These are phyloP conservation scores for Globisporangium takayamanum DNA, from an alignment of 352 stramenopile species.

Conservation along the genomic window DNA sequence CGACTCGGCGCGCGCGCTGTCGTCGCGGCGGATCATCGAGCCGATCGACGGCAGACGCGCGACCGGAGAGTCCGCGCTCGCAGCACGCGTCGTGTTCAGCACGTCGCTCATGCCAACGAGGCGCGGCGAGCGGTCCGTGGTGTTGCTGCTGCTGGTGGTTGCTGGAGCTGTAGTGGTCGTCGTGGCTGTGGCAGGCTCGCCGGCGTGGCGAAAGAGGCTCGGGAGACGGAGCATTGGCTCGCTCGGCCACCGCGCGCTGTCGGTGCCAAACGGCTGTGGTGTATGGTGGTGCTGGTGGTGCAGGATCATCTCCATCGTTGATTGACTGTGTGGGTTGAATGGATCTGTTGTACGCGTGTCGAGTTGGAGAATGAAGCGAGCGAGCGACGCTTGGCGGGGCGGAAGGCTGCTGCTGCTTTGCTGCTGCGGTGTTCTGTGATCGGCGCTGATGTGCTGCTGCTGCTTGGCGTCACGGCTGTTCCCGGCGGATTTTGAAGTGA, in stretches of 20 bases:
- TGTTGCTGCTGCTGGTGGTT: slow-evolving; percentile 3
- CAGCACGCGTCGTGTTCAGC: slow-evolving; percentile 25
- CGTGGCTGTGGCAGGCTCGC: not conserved
- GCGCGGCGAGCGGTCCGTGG: slow-evolving; percentile 34
- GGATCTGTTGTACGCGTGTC: slow-evolving; percentile 7
- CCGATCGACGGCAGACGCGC: slow-evolving; percentile 57
- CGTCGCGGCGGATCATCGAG: slow-evolving; percentile 57
- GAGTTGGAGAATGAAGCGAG: slow-evolving; percentile 11
- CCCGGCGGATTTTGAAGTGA: not conserved
- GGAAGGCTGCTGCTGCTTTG: not conserved
- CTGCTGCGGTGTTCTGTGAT: not conserved
- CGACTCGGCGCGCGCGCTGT: slow-evolving; percentile 16
- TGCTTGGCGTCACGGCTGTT: slow-evolving; percentile 1
- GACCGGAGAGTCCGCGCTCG: slow-evolving; percentile 24
- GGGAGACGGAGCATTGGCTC: slow-evolving; percentile 36
- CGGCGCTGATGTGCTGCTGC: not conserved
- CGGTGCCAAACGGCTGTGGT: slow-evolving; percentile 22
- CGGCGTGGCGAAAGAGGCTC: slow-evolving; percentile 37
- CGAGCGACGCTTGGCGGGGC: slow-evolving; percentile 6
- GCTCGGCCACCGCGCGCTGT: slow-evolving; percentile 23
- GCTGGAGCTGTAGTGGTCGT: not conserved
- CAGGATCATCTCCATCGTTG: slow-evolving; percentile 59
- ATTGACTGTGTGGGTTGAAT: not conserved
- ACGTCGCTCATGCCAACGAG: slow-evolving; percentile 64
- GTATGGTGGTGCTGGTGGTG: slow-evolving; percentile 13